Conservation (phyloP, 805 yeast species). For the Kurtzmaniella cleridarum region DNA sequence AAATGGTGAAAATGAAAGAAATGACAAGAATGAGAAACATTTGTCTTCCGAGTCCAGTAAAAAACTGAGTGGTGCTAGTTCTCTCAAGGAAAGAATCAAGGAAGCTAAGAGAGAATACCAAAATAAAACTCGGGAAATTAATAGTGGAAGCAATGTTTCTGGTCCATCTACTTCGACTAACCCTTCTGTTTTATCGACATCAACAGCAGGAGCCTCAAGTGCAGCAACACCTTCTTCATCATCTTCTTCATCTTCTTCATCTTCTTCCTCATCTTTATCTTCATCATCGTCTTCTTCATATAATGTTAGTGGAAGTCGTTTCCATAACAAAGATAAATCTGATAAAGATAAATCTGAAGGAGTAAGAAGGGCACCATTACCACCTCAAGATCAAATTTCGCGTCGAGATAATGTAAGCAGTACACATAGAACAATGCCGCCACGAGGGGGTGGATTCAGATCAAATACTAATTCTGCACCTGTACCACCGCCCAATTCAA, state of each 20-base stretch:
- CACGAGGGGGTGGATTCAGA: slow-evolving; percentile 6
- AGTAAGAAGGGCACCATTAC: slow-evolving; percentile 15
- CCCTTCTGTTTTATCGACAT: neutral
- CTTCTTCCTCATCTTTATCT: neutral
- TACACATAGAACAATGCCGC: slow-evolving; percentile 3
- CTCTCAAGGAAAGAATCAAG: neutral
- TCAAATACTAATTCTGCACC: slow-evolving; percentile 7
- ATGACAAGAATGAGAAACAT: neutral
- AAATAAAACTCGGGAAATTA: slow-evolving; percentile 1
- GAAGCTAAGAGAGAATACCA: slow-evolving; percentile 3
- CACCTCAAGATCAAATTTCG: slow-evolving; percentile 15
- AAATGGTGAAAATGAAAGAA: neutral
- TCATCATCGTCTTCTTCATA: slow-evolving; percentile 1
- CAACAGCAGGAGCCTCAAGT: neutral
- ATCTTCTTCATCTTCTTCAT: neutral
- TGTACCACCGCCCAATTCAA: slow-evolving; percentile 8
- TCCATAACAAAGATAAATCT: neutral
- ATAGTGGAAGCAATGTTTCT: too few relatives aligned
- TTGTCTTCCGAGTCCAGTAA: neutral
- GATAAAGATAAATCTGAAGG: slow-evolving; percentile 6
- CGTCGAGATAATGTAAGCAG: slow-evolving; percentile 5
- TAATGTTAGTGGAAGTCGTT: neutral
- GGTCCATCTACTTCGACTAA: neutral
- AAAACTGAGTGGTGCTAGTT: neutral
- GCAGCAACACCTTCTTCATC: neutral